phyloP scores from a whole-genome alignment of 1,284 basidiomycete genomes.

The Trichosporon faecale region DNA sequence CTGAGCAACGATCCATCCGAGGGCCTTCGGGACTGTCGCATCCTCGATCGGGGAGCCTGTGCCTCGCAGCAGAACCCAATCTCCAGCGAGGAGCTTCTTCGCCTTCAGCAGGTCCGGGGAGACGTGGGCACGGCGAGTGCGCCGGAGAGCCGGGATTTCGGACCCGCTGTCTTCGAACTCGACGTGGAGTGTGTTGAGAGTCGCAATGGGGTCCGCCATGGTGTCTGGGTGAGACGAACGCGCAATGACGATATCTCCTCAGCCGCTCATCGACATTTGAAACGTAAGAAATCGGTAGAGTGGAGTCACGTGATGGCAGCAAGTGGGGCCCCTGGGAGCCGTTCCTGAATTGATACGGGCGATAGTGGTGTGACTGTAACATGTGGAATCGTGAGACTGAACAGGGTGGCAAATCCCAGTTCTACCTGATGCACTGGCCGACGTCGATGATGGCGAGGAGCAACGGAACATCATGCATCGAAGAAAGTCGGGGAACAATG shows the following conservation, averaged over 20 bases:
- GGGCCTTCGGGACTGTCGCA: conserved; percentile 1
- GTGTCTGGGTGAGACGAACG: background rate
- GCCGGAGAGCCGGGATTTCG: conserved; percentile 17
- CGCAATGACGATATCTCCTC: background rate
- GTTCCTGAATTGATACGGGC: conserved; percentile 2
- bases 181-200: conserved; percentile 16
- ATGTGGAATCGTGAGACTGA: background rate
- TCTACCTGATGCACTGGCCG: background rate
- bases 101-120: conserved; percentile 42
- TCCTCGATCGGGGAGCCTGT: background rate
- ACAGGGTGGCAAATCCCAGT: background rate
- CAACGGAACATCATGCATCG: background rate
- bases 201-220: conserved; percentile 16
- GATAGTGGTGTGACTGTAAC: conserved; percentile 9
- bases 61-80: conserved; percentile 36
- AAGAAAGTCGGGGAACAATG: background rate
- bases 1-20: conserved; percentile 30
- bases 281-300: background rate
- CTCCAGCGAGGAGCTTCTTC: conserved; percentile 45
- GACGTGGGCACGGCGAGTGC: conserved; percentile 39
- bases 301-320: background rate
- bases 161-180: conserved; percentile 20
- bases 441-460: background rate
- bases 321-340: background rate
- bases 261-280: background rate